phyloP scores from a whole-genome alignment of 805 yeast genomes.

The Wickerhamiella dianesei region DNA sequence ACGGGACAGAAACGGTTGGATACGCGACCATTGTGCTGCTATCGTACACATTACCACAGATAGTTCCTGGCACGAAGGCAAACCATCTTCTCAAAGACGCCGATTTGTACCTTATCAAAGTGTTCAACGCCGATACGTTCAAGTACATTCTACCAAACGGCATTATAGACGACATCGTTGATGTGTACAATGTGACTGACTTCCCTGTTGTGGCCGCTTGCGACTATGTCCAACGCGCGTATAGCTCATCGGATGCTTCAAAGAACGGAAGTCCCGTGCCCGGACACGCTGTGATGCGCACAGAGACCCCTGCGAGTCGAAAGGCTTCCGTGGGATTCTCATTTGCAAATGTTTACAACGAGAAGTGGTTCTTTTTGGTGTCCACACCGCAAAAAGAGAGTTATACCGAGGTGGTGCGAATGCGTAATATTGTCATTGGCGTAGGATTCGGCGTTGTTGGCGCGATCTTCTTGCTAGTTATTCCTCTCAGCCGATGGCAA shows the following conservation, averaged over 20 bases:
- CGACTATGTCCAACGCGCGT: not conserved
- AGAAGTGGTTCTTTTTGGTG: conserved; percentile 18
- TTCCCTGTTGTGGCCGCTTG: not conserved
- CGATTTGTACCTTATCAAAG: not conserved
- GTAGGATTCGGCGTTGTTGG: conserved; percentile 18
- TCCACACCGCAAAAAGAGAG: conserved; percentile 10
- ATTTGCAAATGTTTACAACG: conserved; percentile 8
- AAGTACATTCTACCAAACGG: not conserved
- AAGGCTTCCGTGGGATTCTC: conserved; percentile 17
- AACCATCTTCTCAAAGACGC: not conserved
- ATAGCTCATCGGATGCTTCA: not conserved
- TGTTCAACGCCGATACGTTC: not conserved
- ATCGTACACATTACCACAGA: not conserved
- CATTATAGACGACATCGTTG: not conserved
- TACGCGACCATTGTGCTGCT: not conserved
- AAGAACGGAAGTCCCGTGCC: not conserved
- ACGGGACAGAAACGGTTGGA: not conserved
- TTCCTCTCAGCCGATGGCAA: conserved; percentile 18
- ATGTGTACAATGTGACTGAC: not conserved
- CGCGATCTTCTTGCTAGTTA: conserved; percentile 15
- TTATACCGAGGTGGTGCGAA: conserved; percentile 8
- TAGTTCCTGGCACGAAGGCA: not conserved
- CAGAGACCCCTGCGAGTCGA: not conserved
- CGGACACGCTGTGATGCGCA: not conserved
- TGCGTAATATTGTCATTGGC: conserved; percentile 17